Evolutionary conservation across 345 rosid species (phyloP), one percentile per base, ranked within the genome.

Genomic region (Excoecaria agallocha): DNA sequence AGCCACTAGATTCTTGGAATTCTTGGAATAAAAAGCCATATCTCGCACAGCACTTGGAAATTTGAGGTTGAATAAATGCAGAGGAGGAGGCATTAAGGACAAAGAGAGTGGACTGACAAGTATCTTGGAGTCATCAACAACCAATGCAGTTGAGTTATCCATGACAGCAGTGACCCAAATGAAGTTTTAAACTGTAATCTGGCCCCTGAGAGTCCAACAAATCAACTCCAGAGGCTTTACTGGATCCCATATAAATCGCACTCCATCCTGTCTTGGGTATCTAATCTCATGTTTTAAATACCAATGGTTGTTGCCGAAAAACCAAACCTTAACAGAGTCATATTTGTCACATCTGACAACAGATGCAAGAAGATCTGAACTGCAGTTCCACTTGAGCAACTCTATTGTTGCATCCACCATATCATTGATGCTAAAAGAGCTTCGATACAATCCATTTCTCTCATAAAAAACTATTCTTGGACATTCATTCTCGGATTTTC

Each of bases 201-300:
- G 86, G 70, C 96, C 99, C 63, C 82, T 75, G 76, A 83, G 88
- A 74, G 94, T 90, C 99, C 98, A 95, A 83, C 90, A 90, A 56
- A 91, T 79, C 76, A 95, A 83, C 83, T 91, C 97, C 78, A 84
- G 76, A 16, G 97, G 88, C 84, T 89, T 93, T 71, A 90, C 85
- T 68, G 99, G 99, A 89, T 95, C 91, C 99, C 98, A 95, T 96
- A 93, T 88, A 78, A 91, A 79, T 78, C 83, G 83, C 63, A 90
- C 88, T 22, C 89, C 90, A 80, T 89, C 92, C 70, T 86, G 82
- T 69, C 71, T 86, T 12, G 80, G 75, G 83, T 82, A 87, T 80
- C 91, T 87, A 71, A 87, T 71, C 83, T 95, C 98, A 60, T 95
- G 91, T 82, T 95, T 95, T 72, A 93, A 76, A 83, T 89, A 95